Evolutionary conservation across 169 alveolate genomes (phyloP), one percentile per base, ranked within the genome.

Genomic region (Plasmodium reichenowi): DNA sequence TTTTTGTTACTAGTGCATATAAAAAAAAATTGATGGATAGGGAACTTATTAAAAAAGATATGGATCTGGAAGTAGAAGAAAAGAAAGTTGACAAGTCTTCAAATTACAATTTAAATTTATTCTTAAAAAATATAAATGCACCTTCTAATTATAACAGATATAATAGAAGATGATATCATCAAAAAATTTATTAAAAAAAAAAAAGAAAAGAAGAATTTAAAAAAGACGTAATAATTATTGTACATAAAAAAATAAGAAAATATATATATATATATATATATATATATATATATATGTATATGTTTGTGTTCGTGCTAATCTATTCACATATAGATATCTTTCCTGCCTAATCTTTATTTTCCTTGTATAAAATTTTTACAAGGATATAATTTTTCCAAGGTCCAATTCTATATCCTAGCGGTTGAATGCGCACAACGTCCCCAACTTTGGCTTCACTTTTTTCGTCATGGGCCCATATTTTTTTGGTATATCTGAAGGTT

Each of bases 401-500:
- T 6, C 96, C 96, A 22, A 94, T 91, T 22, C 96, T 71, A 50
- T 94, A 95, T 66, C 98, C 98, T 75, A 96, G 93, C 20, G 98
- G 98, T 88, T 96, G 98, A 43, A 96, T 93, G n/a, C 98, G 93
- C 38, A 96, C 98, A 24, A 96, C 95, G 70, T 96, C 98, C 1
- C 98, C 98, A 60, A 95, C 92, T 48, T 88, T 87, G 10, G 97
- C 97, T 76, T 94, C 96, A 50, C 93, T 76, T 22, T 91, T 93
- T 86, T 95, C 98, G 92, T 96, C 98, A 86, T 95, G 97, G 1
- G 96, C 97, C 98, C 97, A 96, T n/a, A 94, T 96, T 89, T 96
- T 96, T 88, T 96, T 96, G 38, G 97, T 94, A 93, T 93, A 95
- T 58, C 98, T 87, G 73, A 96, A 96, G 4, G 97, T 91, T 86